phyloP scores from a whole-genome alignment of 768 basidiomycete species.

The Leccinum uliginosum region DNA sequence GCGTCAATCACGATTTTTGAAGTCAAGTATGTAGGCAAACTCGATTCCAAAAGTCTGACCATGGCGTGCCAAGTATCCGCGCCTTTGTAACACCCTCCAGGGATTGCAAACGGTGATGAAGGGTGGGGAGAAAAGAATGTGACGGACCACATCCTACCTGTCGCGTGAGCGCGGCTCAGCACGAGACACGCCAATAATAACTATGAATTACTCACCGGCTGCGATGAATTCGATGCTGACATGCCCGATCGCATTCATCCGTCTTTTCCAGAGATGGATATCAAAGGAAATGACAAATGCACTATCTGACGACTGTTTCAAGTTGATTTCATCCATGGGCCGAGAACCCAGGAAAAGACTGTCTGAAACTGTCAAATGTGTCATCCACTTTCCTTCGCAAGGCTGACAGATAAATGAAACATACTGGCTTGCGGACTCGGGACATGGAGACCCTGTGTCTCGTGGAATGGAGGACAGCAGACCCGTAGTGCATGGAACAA shows the following conservation, averaged over 20 bases:
- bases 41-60: constrained; percentile 32
- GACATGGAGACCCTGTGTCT: constrained; percentile 17
- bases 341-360: constrained; percentile 31
- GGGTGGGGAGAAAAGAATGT: constrained; percentile 16
- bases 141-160: constrained; percentile 25
- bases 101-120: not conserved
- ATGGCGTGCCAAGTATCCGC: constrained; percentile 37
- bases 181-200: not conserved
- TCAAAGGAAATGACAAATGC: constrained; percentile 48
- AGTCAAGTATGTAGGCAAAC: constrained; percentile 17
- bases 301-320: constrained; percentile 38
- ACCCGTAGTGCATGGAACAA: constrained; percentile 28
- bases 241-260: constrained; percentile 58
- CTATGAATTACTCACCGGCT: constrained; percentile 7
- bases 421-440: constrained; percentile 15
- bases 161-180: not conserved
- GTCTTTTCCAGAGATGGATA: constrained; percentile 58
- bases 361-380: constrained; percentile 33
- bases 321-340: constrained; percentile 47
- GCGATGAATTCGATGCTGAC: constrained; percentile 70
- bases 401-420: constrained; percentile 13
- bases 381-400: not conserved
- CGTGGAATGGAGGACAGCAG: constrained; percentile 20
- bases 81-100: constrained; percentile 9
- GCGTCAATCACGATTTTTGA: constrained; percentile 10